Evolutionary conservation across 345 rosid genomes (phyloP), one percentile per base, ranked within the genome.

Genomic region (Crucihimalaya himalaica): DNA sequence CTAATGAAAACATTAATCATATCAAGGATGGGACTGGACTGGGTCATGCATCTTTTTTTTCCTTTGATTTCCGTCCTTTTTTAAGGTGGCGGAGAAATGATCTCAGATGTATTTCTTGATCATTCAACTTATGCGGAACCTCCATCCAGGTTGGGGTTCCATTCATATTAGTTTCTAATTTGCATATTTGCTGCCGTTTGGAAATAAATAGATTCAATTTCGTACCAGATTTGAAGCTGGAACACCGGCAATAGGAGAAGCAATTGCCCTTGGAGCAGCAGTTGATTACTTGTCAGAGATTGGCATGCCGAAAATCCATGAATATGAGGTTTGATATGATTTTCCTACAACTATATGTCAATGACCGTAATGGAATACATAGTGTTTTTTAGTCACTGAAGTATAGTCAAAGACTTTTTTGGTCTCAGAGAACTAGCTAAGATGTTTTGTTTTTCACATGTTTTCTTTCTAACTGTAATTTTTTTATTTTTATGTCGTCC

Each of bases 51-150:
- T 37, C 25, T 27, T n/a, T n/a, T 13, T 13, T 46, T 37, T 47
- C 8, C 11, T 29, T 21, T 28, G 70, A 20, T 59, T 47, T 51
- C 8, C 21, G 6, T 56, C 62, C 42, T 71, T 23, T 69, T 18
- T 78, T 66, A 32, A 94, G 98, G 98, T 78, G 98, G 97, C 11
- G 98, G 98, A 52, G 98, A 91, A 80, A 94, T 94, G 96, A 94
- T 94, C 43, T 80, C 97, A 45, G 97, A 94, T 39, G 98, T 92
- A 59, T 94, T 84, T 81, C 81, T 91, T n/a, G 95, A 92, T 74
- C 93, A 94, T 84, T 94, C 99, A 39, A 94, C 99, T 23, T 94
- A 83, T 83, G 97, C 97, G 27, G 89, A 89, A 20, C 96, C 97
- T 73, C 99, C 97, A 6, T 88, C 97, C 61, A 92, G 97, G 99